Percentiles rank a stretch among this genome's conserved stretches.
Evolutionary conservation across 345 rosid genomes (phyloP).

Genomic region (Carallia brachiata): DNA sequence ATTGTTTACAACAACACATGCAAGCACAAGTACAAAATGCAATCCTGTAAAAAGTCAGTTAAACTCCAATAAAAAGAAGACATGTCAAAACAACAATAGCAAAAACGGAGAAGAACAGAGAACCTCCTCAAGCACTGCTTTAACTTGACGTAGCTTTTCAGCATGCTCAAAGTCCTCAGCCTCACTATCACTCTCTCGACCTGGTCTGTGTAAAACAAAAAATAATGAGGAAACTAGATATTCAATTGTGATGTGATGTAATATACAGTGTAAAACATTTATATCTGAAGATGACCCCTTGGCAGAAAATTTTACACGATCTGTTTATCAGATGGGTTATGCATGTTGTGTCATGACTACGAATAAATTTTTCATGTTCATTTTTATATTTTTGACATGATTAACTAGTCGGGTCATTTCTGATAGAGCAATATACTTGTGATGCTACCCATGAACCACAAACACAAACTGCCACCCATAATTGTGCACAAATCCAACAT

Average conservation of each 20-base stretch:
- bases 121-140: slow-evolving; percentile 99
- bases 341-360: too few species aligned
- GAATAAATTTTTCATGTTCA: too few species aligned
- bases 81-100: not conserved
- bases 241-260: not conserved
- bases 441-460: too few species aligned
- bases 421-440: too few species aligned
- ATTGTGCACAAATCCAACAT: too few species aligned
- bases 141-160: slow-evolving; percentile 98
- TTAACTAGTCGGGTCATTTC: too few species aligned
- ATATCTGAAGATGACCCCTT: too few species aligned
- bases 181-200: slow-evolving; percentile 96
- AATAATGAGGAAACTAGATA: not conserved
- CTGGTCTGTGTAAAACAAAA: slow-evolving; percentile 52
- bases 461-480: too few species aligned
- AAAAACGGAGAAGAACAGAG: slow-evolving; percentile 12
- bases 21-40: not conserved
- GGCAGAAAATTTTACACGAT: too few species aligned
- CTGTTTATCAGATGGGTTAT: too few species aligned
- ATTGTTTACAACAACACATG: not conserved
- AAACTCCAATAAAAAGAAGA: not conserved
- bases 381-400: too few species aligned
- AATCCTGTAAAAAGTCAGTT: not conserved
- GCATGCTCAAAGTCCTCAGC: slow-evolving; percentile 99
- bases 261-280: too few species aligned